Base-by-base conservation (phyloP, 805 yeast genomes). In the Yarrowia sp. region DNA sequence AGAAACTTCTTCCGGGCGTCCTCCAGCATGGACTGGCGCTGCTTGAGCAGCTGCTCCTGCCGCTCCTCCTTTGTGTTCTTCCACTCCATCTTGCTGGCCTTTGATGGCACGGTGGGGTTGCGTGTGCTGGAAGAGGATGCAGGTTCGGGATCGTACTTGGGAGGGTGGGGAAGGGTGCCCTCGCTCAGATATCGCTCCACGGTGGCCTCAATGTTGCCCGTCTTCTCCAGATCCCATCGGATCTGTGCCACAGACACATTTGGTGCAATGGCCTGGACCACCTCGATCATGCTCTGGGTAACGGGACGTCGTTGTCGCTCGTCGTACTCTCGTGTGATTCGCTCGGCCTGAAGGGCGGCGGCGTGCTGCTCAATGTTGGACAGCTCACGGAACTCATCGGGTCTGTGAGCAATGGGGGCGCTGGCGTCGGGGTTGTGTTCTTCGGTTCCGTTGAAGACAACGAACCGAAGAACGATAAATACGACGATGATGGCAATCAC, bases 251-350 rank as follows among this genome's bases (percentile, higher is more conserved):
- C 81, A 1, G 89, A 80, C 33, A 90, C 77, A 21, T 80, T 79
- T 4, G 98, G 97, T 0, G 92, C 96, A 64, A 93, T 79, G 44
- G 91, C 85, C 69, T 85, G 89, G 1, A 93, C 97, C 0, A 89
- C 86, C 68, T 88, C 95, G 48, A 93, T 80, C 98, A 93, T 93
- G 51, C 67, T 74, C 14, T 71, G 49, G 3, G 63, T 58, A 26
- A 58, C 63, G 6, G 51, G 63, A 21, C 63, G 63, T 8, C 51
- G 48, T 26, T 58, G 38, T 1, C 40, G 38, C 22, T 58, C 51
- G 36, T 32, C 49, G 49, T 30, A 21, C 59, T 52, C 48, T 4
- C 58, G 30, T n/a, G 58, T 43, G 17, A 35, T n/a, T 32, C 46
- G 56, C 38, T 36, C 58, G 28, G 67, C 49, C 43, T 64, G 38